Evolutionary conservation across 2,329 filamentous ascomycete species (phyloP), one percentile per base, ranked within the genome.

Genomic region (Zasmidium cellare): DNA sequence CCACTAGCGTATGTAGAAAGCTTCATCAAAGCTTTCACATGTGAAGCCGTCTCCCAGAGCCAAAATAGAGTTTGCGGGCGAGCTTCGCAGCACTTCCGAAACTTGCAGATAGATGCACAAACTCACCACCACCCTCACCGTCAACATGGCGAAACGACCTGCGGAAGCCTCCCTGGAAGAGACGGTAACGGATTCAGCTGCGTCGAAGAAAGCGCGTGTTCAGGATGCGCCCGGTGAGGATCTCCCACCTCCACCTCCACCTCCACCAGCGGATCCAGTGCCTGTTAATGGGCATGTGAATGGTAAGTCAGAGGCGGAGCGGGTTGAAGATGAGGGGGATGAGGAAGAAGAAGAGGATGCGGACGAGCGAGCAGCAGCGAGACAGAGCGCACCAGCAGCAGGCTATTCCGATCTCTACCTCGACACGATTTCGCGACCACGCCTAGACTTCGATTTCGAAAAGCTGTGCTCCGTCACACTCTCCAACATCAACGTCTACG

Each of bases 401-500:
- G 93, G 93, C 61, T 99, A 97, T 79, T 88, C 89, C 69, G 93
- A 99, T 74, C 86, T 99, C 24, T 99, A 99, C 74, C 89, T 99
- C 67, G 94, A 99, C 79, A 97, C 94, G 12, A 96, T 99, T 76
- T 87, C 96, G 75, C 90, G 94, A 69, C 86, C 88, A 71, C 87
- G 96, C 48, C 87, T 97, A 56, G 94, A 99, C 76, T 97, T 97
- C 73, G 94, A 99, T 76, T 99, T 99, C 73, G 94, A 99, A 74
- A 99, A 99, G 80, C 85, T 97, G 12, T 99, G 94, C 78, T 97
- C 93, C 22, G 84, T 99, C 65, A 96, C 91, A 31, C 83, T 99
- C 7, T 96, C 92, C 50, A 97, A 97, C 74, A 97, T 97, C 78
- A 99, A 99, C 72, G 92, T 99, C 46, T 99, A 99, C 74, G 94